Percentiles rank a stretch among this genome's conserved stretches.
phyloP scores from a whole-genome alignment of 2,329 filamentous ascomycete genomes.

The Fusarium humuli region DNA sequence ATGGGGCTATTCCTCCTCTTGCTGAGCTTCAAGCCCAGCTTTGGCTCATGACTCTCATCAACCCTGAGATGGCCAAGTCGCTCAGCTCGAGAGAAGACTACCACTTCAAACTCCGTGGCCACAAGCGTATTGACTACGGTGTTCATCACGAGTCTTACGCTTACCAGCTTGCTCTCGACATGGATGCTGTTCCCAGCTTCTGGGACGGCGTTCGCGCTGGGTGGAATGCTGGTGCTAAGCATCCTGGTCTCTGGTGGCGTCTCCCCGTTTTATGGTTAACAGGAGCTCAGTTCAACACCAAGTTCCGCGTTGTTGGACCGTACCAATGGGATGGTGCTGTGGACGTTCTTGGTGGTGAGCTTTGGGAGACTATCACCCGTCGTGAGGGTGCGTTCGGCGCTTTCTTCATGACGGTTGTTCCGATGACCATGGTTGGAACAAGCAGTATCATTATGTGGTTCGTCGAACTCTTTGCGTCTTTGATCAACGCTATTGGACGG shows the following conservation, averaged over 20 bases:
- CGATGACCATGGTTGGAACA: background rate
- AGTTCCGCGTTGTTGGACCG: background rate
- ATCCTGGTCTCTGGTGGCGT: background rate
- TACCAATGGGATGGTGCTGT: background rate
- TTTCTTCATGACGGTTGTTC: background rate
- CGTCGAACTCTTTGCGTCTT: background rate
- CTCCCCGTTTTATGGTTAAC: background rate
- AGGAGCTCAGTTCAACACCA: background rate
- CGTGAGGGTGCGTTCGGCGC: background rate
- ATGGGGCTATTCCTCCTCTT: background rate
- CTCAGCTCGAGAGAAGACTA: background rate
- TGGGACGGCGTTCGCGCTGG: background rate
- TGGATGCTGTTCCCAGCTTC: background rate
- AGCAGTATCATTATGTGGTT: background rate
- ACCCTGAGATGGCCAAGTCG: background rate
- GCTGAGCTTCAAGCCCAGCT: conserved; percentile 50
- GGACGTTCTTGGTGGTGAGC: background rate
- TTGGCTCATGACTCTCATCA: conserved; percentile 49
- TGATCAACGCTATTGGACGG: background rate
- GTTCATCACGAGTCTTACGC: background rate
- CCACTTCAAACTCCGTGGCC: background rate
- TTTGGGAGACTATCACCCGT: background rate
- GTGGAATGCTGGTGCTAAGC: background rate
- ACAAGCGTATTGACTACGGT: background rate
- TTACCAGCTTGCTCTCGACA: background rate